Evolutionary conservation across 1,284 basidiomycete species (phyloP), one percentile per base, ranked within the genome.

Genomic region (Tilletia walkeri): DNA sequence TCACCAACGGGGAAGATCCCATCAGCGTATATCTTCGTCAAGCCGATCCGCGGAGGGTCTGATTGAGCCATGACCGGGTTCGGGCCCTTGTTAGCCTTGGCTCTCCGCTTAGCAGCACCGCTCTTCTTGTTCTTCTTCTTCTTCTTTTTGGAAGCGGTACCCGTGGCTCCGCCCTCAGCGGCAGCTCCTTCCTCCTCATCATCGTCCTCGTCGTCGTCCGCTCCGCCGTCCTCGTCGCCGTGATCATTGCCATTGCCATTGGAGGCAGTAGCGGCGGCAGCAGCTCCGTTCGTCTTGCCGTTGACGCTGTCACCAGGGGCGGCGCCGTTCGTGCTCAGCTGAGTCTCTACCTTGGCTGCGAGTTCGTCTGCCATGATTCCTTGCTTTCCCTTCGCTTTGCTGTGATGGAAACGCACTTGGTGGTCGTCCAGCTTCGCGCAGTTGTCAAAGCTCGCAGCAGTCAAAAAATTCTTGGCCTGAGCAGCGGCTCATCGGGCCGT

Each of bases 1-100:
- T 99, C 92, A 67, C 95, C 95, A 78, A 92, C 91, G 7, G 95
- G 95, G 85, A 90, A 99, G 65, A 89, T 86, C 47, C 92, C 93
- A 80, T 89, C 89, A 24, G 91, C 88, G 86, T 93, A 99, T 74
- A 99, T 88, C 83, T 94, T 95, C 73, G 91, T 91, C 75, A 99
- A 84, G 2, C 92, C 93, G 24, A 96, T 87, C 20, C 92, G 89
- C n/a, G 95, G 95, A 24, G 96, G 96, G 67, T 95, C 93, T n/a
- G 89, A 90, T 86, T 69, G 41, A 59, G 65, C 66, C 24, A 45
- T 54, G 67, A 56, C 67, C 2, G 50, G 50, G 39, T 47, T 59
- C 53, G 66, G 34, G 10, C 71, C 68, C n/a, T 59, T 36, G 47
- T 45, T 36, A 39, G 70, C 67, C 69, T 77, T 80, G 47, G 74